A percentile compares a stretch with the other conserved stretches of the same genome.
Evolutionary conservation across 108 stramenopile genomes (phyloP).

Genomic region (Cylindrotheca closterium): DNA sequence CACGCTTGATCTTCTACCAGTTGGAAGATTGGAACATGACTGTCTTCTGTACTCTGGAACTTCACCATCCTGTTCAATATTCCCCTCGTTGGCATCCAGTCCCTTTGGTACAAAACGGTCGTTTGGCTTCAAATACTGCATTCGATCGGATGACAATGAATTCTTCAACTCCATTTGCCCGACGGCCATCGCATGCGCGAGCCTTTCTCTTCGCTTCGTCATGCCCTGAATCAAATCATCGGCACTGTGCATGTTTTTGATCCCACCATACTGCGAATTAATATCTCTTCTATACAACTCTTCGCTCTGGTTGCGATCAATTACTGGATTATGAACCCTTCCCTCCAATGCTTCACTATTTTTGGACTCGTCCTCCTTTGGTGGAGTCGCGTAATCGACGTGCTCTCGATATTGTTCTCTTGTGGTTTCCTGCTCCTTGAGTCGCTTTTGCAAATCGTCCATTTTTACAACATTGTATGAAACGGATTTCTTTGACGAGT

Average conservation of each 20-base stretch:
- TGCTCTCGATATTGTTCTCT: conserved; percentile 3
- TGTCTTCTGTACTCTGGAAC: too few species aligned
- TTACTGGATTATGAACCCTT: not conserved
- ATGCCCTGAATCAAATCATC: not conserved
- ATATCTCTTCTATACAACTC: conserved; percentile 1
- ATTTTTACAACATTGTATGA: not conserved
- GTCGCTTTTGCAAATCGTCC: not conserved
- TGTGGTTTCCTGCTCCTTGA: not conserved
- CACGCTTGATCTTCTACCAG: too few species aligned
- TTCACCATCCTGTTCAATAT: too few species aligned
- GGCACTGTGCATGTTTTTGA: not conserved
- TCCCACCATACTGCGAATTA: not conserved
- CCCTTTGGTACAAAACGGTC: too few species aligned
- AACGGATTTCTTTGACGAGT: conserved; percentile 1
- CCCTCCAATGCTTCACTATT: not conserved
- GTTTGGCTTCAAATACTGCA: not conserved
- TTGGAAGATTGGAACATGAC: too few species aligned
- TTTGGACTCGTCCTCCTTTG: conserved; percentile 1
- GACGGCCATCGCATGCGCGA: conserved; percentile 7
- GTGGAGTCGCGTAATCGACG: conserved; percentile 6
- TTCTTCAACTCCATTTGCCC: conserved; percentile 6
- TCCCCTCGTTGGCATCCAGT: too few species aligned
- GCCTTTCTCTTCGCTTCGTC: conserved; percentile 7
- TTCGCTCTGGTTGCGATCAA: not conserved
- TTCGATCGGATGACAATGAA: not conserved